A percentile compares a stretch with the other conserved stretches of the same genome.
These are phyloP conservation scores for Boletellus deceptivus DNA, from an alignment of 1,284 basidiomycete genomes.

Conservation along the genomic window DNA sequence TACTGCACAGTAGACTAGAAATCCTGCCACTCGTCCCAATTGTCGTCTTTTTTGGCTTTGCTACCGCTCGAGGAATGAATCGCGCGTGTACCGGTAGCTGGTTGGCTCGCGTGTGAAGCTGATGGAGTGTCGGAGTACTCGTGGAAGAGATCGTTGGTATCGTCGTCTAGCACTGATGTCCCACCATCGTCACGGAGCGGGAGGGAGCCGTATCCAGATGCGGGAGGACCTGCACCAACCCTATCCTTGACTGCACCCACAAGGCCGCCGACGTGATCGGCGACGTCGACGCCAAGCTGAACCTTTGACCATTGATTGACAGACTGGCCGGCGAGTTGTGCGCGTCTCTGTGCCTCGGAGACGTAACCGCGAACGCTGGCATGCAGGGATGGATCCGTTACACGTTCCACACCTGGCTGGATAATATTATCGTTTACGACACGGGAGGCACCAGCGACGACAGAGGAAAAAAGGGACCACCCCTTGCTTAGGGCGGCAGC, in stretches of 20 bases:
- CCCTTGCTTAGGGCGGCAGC: conserved; percentile 77
- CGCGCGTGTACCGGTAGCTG: conserved; percentile 18
- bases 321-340: conserved; percentile 51
- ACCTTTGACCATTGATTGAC: conserved; percentile 73
- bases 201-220: conserved; percentile 58
- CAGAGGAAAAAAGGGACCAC: conserved; percentile 80
- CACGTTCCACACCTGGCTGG: conserved; percentile 77
- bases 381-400: conserved; percentile 74
- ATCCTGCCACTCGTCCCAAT: conserved; percentile 79
- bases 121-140: conserved; percentile 41
- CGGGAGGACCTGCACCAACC: conserved; percentile 42
- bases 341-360: conserved; percentile 62
- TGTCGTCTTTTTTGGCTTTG: conserved; percentile 46
- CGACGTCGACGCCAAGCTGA: conserved; percentile 79
- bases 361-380: conserved; percentile 70
- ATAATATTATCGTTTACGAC: conserved; percentile 78
- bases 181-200: conserved; percentile 48
- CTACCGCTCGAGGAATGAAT: conserved; percentile 24
- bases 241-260: conserved; percentile 56
- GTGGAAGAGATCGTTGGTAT: conserved; percentile 55
- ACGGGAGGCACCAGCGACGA: conserved; percentile 68
- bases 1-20: conserved; percentile 44
- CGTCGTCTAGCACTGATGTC: conserved; percentile 54
- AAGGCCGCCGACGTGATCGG: conserved; percentile 60
- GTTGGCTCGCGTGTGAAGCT: conserved; percentile 21